Conservation (phyloP, 257 asterid species). For the Plantago ovata region DNA sequence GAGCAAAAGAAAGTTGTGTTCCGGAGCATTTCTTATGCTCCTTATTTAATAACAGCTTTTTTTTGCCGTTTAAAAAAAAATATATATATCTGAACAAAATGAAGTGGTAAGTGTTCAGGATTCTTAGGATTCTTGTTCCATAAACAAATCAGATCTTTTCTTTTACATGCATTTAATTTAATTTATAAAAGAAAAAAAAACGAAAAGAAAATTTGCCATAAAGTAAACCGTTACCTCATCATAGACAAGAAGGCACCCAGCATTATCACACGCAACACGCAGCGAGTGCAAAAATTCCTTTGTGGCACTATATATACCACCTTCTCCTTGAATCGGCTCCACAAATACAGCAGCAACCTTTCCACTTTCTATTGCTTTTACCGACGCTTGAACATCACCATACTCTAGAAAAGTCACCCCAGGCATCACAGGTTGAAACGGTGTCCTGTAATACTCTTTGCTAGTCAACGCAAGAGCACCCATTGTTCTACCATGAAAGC, state of each 20-base stretch:
- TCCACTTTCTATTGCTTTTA: slow-evolving; percentile 53
- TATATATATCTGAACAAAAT: too few relatives aligned
- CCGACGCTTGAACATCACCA: slow-evolving; percentile 66
- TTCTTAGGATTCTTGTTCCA: too few relatives aligned
- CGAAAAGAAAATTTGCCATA: neutral
- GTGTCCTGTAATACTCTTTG: slow-evolving; percentile 75
- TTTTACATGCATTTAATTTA: too few relatives aligned
- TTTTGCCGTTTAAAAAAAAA: too few relatives aligned
- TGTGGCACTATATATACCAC: slow-evolving; percentile 84
- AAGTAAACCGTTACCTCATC: slow-evolving; percentile 68
- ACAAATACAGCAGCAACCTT: slow-evolving; percentile 91
- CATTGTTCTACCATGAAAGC: slow-evolving; percentile 93
- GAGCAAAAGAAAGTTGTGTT: too few relatives aligned
- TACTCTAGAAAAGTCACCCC: slow-evolving; percentile 82
- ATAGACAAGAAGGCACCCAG: slow-evolving; percentile 76
- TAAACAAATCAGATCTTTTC: too few relatives aligned
- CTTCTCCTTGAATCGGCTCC: slow-evolving; percentile 97
- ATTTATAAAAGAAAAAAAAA: neutral
- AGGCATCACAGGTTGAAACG: slow-evolving; percentile 94
- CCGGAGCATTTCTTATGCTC: too few relatives aligned
- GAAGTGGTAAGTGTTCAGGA: too few relatives aligned
- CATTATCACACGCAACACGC: slow-evolving; percentile 68
- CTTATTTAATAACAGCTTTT: too few relatives aligned
- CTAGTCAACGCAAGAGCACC: slow-evolving; percentile 93
- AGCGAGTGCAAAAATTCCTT: slow-evolving; percentile 66